These are phyloP conservation scores for Camelina hispida DNA, from an alignment of 345 rosid genomes.

Conservation along the genomic window DNA sequence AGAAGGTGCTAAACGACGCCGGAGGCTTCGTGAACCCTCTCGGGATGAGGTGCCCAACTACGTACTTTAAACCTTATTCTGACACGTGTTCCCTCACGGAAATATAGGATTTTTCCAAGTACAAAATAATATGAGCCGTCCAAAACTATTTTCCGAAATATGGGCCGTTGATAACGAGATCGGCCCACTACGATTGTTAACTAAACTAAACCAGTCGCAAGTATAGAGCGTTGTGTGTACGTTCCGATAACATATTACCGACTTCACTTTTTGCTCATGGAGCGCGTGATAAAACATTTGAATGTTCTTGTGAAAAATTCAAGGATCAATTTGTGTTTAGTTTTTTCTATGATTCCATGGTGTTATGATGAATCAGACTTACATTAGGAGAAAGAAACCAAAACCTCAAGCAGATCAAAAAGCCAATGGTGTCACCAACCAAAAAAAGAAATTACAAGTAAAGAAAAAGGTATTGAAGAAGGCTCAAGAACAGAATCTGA, in stretches of 20 bases:
- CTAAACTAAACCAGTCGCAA: not conserved
- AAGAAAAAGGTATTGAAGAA: not conserved
- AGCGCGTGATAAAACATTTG: not conserved
- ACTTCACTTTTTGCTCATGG: not conserved
- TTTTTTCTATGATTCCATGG: slow-evolving; percentile 1
- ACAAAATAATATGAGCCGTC: slow-evolving; percentile 31
- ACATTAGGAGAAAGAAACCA: slow-evolving; percentile 17
- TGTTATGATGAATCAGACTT: slow-evolving; percentile 13
- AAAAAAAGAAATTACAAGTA: not conserved
- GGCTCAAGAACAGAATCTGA: slow-evolving; percentile 5
- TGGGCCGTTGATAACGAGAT: slow-evolving; percentile 12
- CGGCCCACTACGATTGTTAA: not conserved
- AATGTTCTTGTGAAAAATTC: not conserved
- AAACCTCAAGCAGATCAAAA: slow-evolving; percentile 39
- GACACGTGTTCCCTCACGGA: slow-evolving; percentile 36
- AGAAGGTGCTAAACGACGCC: slow-evolving; percentile 43
- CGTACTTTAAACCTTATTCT: not conserved
- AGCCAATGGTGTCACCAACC: slow-evolving; percentile 11
- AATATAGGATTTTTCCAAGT: not conserved
- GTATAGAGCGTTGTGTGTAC: not conserved
- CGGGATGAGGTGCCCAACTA: slow-evolving; percentile 34
- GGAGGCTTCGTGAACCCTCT: slow-evolving; percentile 46
- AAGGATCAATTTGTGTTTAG: not conserved
- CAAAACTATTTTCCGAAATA: not conserved
- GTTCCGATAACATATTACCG: not conserved